phyloP scores from a whole-genome alignment of 129 eudicot species.

The Flaveria sonorensis region DNA sequence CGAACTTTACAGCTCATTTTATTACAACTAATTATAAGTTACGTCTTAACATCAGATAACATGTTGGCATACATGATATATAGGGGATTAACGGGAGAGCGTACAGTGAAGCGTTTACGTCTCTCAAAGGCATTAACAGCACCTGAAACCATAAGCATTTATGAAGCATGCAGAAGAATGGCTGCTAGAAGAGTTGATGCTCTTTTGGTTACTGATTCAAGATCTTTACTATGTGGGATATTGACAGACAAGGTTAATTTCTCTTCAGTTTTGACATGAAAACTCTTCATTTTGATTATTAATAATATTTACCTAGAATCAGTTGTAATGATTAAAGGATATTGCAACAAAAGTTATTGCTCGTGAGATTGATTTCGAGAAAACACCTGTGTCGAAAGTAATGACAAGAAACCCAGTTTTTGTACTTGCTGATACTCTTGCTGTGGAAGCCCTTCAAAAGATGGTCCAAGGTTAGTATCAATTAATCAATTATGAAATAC shows the following conservation, averaged over 20 bases:
- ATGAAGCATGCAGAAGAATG: conserved; percentile 93
- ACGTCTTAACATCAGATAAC: too few relatives aligned
- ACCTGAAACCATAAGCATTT: conserved; percentile 80
- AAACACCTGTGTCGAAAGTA: conserved; percentile 87
- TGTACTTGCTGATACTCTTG: conserved; percentile 94
- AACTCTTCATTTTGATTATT: neutral
- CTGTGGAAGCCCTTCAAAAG: conserved; percentile 97
- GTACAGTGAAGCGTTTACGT: conserved; percentile 86
- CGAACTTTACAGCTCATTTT: too few relatives aligned
- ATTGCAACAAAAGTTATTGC: conserved; percentile 91
- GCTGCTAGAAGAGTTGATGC: conserved; percentile 95
- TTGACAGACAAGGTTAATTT: conserved; percentile 81
- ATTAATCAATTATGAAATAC: neutral
- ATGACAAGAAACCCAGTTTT: conserved; percentile 95
- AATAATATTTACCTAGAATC: conserved; percentile 1
- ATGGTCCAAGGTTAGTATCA: conserved; percentile 86
- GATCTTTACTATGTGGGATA: conserved; percentile 91
- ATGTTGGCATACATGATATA: neutral
- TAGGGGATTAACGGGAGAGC: conserved; percentile 94
- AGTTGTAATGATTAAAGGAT: conserved; percentile 54
- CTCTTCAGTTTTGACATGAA: conserved; percentile 2
- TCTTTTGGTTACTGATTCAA: conserved; percentile 85
- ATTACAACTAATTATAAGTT: too few relatives aligned
- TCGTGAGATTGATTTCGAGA: conserved; percentile 76
- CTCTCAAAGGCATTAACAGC: conserved; percentile 90